Conservation (phyloP, 2,329 filamentous ascomycete genomes). For the Trichoderma sp. region DNA sequence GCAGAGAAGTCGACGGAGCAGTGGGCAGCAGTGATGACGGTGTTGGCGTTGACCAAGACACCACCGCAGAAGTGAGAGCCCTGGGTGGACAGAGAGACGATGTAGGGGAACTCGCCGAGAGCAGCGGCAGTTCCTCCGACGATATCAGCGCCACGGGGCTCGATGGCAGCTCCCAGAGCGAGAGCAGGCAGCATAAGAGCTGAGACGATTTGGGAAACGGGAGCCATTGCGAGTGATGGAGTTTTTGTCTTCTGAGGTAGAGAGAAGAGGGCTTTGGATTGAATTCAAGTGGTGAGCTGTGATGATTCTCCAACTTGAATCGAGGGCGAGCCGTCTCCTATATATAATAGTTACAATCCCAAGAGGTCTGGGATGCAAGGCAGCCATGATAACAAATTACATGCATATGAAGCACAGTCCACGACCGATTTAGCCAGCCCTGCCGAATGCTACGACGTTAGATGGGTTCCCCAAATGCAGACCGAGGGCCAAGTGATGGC, state of each 20-base stretch:
- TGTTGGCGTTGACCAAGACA: conserved; percentile 31
- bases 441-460: background rate
- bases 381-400: background rate
- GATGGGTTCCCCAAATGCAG: background rate
- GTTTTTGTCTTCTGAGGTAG: background rate
- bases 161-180: conserved; percentile 13
- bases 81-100: conserved; percentile 27
- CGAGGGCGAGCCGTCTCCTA: background rate
- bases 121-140: conserved; percentile 28
- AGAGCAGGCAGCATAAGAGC: conserved; percentile 16
- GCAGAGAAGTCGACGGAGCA: conserved; percentile 26
- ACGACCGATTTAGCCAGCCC: background rate
- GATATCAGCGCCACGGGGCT: conserved; percentile 21
- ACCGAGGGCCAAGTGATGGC: background rate
- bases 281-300: background rate
- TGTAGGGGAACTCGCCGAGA: conserved; percentile 33
- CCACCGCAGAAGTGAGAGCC: conserved; percentile 31
- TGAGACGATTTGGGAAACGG: background rate
- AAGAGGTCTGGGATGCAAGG: background rate
- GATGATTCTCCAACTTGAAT: background rate
- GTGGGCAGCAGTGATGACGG: conserved; percentile 34
- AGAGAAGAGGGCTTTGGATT: background rate
- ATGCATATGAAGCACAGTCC: background rate
- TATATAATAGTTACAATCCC: background rate
- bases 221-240: background rate